These are phyloP conservation scores for Penicillium aurantiogriseum DNA, from an alignment of 2,329 filamentous ascomycete genomes.

Conservation along the genomic window DNA sequence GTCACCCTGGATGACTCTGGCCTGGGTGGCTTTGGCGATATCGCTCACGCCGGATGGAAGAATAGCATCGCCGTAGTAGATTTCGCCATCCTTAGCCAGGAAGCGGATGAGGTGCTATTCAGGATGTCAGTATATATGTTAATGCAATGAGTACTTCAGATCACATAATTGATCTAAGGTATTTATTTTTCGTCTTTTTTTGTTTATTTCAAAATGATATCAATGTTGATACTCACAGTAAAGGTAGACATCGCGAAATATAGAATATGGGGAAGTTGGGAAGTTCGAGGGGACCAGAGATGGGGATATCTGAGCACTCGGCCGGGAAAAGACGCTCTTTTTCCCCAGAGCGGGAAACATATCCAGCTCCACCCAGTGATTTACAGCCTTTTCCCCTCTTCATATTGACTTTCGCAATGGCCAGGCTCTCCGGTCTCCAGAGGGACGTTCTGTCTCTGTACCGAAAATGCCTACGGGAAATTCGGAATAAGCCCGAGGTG, in stretches of 20 bases:
- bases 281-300: background rate
- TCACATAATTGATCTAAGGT: background rate
- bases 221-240: slow-evolving; percentile 9
- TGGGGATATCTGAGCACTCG: slow-evolving; percentile 18
- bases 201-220: background rate
- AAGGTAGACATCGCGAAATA: slow-evolving; percentile 13
- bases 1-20: slow-evolving; percentile 62
- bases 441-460: slow-evolving; percentile 84
- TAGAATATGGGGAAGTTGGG: background rate
- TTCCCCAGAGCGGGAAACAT: slow-evolving; percentile 17
- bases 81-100: slow-evolving; percentile 66
- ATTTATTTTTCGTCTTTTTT: background rate
- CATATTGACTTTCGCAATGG: slow-evolving; percentile 23
- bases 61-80: slow-evolving; percentile 73
- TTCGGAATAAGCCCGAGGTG: slow-evolving; percentile 75
- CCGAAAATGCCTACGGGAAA: slow-evolving; percentile 77
- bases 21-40: slow-evolving; percentile 60
- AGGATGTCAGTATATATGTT: slow-evolving; percentile 5
- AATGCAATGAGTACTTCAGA: background rate
- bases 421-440: slow-evolving; percentile 77
- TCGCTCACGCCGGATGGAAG: slow-evolving; percentile 61
- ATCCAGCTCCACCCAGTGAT: slow-evolving; percentile 10
- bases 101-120: slow-evolving; percentile 69
- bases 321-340: slow-evolving; percentile 26
- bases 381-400: slow-evolving; percentile 5